Conservation (phyloP, 2,329 filamentous ascomycete genomes). For the Dothideomycetes sp. region DNA sequence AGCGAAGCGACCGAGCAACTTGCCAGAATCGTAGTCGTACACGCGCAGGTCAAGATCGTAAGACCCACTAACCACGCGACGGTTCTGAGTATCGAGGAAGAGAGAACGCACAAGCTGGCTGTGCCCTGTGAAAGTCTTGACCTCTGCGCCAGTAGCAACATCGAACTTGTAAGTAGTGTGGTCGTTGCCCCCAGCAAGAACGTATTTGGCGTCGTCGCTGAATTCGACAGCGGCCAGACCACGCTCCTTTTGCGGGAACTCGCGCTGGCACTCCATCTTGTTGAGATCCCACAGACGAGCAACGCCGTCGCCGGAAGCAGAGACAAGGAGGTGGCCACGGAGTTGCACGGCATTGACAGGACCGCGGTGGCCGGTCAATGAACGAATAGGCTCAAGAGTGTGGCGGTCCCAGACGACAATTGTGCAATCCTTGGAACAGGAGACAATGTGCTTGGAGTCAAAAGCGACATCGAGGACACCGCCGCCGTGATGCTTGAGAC, state of each 20-base stretch:
- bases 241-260: slow-evolving; percentile 82
- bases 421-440: slow-evolving; percentile 88
- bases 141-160: slow-evolving; percentile 74
- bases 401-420: slow-evolving; percentile 91
- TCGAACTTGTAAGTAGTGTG: slow-evolving; percentile 94
- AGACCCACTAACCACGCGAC: slow-evolving; percentile 77
- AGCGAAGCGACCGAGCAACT: slow-evolving; percentile 73
- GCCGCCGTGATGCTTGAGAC: slow-evolving; percentile 67
- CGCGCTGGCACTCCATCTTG: slow-evolving; percentile 76
- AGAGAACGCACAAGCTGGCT: slow-evolving; percentile 77
- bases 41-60: slow-evolving; percentile 96
- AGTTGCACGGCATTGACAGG: slow-evolving; percentile 96
- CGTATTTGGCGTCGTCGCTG: slow-evolving; percentile 84
- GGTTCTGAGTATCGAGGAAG: slow-evolving; percentile 79
- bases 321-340: slow-evolving; percentile 83
- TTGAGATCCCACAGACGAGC: slow-evolving; percentile 95
- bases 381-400: slow-evolving; percentile 64
- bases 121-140: slow-evolving; percentile 74
- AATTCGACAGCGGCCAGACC: slow-evolving; percentile 95
- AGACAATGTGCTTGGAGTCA: slow-evolving; percentile 84
- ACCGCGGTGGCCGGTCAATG: slow-evolving; percentile 73
- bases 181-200: slow-evolving; percentile 91
- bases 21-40: slow-evolving; percentile 73
- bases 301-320: slow-evolving; percentile 83
- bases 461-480: slow-evolving; percentile 92